Evolutionary conservation across 805 yeast genomes (phyloP), one percentile per base, ranked within the genome.

Genomic region (Yarrowia sp.): DNA sequence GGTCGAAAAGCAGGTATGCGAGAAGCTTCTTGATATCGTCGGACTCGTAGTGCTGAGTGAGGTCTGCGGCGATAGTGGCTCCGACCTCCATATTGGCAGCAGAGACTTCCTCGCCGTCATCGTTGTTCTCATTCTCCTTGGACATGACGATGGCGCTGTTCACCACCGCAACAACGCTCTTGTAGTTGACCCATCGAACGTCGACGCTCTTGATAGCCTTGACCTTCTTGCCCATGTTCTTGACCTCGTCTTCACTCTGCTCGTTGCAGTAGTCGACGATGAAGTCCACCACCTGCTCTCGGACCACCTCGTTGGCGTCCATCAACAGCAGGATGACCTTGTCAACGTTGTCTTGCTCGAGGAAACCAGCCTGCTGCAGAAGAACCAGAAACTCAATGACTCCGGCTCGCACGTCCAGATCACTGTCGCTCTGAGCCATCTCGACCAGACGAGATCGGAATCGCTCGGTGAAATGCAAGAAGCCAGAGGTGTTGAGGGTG

Each of bases 401-500:
- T 58, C 78, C 71, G 5, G 77, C 68, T 67, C 85, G 81, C 1
- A 87, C 88, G 38, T 77, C 77, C 13, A 74, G 65, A 66, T 86
- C 91, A 4, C 79, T 72, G 67, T 86, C 90, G 61, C 75, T 74
- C 21, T 77, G 68, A 0, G 84, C 83, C 68, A 90, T 87, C 59
- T 85, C 86, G 21, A 88, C 74, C 31, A 90, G 72, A 68, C 90
- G 84, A 5, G 73, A 72, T 66, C 85, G 84, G 72, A 87, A 88
- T 64, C 90, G 79, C 63, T 87, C 90, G 2, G 93, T 84, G 71
- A 91, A 91, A 68, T 86, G 92, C 62, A 90, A 79, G 38, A 91
- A 78, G 0, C 91, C 90, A 0, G 86, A 75, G n/a, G 81, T 79
- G 60, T 82, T 74, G 22, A 73, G 71, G 22, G 75, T 73, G 25